phyloP scores from a whole-genome alignment of 257 asterid species.

The Solanum virginianum region DNA sequence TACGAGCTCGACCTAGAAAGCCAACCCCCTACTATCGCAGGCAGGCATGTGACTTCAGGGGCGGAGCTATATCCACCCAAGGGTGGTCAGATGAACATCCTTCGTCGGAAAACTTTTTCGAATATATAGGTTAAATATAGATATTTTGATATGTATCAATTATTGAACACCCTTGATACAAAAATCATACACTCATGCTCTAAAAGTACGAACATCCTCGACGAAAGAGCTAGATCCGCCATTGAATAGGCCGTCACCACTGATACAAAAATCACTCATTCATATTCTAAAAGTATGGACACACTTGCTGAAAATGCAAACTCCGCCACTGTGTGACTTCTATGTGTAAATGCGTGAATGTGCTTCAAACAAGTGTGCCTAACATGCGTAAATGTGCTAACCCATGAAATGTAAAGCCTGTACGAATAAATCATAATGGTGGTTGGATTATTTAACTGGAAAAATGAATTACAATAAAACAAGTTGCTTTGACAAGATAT shows the following conservation, averaged over 20 bases:
- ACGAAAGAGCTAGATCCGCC: no score
- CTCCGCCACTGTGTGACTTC: neutral
- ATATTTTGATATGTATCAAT: no score
- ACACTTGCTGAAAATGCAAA: no score
- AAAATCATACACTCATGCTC: no score
- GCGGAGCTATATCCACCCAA: no score
- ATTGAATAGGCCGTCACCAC: constrained; percentile 34
- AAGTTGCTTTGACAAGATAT: neutral
- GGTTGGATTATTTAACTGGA: neutral
- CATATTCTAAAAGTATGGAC: no score
- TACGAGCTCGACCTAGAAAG: neutral
- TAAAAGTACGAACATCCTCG: no score
- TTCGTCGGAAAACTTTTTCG: no score
- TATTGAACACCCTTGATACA: no score
- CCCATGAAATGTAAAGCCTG: neutral
- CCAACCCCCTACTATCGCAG: neutral
- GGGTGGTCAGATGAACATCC: no score
- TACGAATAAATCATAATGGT: neutral
- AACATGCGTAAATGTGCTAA: neutral
- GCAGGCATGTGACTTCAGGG: neutral
- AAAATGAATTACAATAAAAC: neutral
- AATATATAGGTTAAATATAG: no score
- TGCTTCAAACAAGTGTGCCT: neutral
- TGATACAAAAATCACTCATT: no score
- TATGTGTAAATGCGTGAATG: neutral